These are phyloP conservation scores for Amanita pallidorosea DNA, from an alignment of 768 basidiomycete species.

Conservation along the genomic window DNA sequence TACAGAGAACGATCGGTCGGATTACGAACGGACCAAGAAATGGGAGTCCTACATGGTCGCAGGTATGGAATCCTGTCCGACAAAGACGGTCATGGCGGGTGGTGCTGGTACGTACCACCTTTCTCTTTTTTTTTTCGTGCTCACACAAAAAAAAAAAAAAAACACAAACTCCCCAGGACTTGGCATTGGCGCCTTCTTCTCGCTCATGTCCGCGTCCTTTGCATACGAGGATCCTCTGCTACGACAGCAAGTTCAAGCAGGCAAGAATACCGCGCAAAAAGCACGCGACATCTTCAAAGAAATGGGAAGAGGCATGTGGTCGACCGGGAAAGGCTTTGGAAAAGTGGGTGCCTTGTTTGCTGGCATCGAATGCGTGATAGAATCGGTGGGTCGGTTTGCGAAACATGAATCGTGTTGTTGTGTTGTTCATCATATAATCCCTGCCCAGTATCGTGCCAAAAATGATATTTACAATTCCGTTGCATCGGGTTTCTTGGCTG, in stretches of 20 bases:
- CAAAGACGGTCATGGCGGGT: constrained; percentile 75
- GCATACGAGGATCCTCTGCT: constrained; percentile 90
- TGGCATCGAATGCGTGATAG: constrained; percentile 93
- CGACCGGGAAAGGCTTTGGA: constrained; percentile 82
- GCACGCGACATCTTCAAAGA: constrained; percentile 81
- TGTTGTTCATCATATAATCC: not conserved
- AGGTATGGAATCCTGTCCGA: constrained; percentile 80
- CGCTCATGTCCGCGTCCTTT: constrained; percentile 91
- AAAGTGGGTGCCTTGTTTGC: constrained; percentile 92
- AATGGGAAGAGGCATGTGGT: constrained; percentile 91
- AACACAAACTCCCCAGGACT: too few species aligned
- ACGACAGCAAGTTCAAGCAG: constrained; percentile 47
- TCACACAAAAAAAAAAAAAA: too few species aligned
- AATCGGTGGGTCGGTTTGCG: constrained; percentile 55
- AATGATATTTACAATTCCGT: constrained; percentile 93
- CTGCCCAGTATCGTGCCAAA: constrained; percentile 79
- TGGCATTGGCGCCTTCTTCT: constrained; percentile 90
- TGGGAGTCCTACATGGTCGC: constrained; percentile 60
- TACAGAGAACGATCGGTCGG: constrained; percentile 67
- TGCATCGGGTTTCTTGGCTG: constrained; percentile 78
- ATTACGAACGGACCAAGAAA: constrained; percentile 59
- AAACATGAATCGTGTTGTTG: not conserved
- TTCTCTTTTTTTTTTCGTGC: not conserved
- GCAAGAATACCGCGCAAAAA: constrained; percentile 60
- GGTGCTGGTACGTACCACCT: constrained; percentile 52